A percentile compares a stretch with the other conserved stretches of the same genome.
These are phyloP conservation scores for Elaeis oleifera DNA, from an alignment of 202 grass and related monocot genomes.

Conservation along the genomic window DNA sequence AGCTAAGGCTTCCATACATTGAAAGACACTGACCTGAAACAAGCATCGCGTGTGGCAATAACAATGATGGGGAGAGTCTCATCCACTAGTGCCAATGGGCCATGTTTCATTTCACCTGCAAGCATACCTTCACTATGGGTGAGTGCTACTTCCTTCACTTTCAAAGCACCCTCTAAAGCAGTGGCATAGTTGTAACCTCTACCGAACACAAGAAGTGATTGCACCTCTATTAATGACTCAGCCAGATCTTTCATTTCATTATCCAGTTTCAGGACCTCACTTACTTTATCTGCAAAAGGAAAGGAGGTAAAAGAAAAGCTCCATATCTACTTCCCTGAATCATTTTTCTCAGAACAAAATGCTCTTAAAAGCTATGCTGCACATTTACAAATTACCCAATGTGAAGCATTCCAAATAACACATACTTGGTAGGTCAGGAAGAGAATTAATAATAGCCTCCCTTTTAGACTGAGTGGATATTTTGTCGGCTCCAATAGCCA, in stretches of 20 bases:
- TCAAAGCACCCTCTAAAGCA: conserved; percentile 80
- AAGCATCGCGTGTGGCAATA: conserved; percentile 59
- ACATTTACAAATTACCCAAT: no score
- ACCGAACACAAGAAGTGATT: conserved; percentile 83
- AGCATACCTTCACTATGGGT: conserved; percentile 94
- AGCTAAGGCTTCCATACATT: not conserved
- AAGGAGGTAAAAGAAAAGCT: no score
- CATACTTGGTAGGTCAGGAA: conserved; percentile 61
- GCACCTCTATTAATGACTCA: conserved; percentile 47
- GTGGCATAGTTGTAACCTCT: conserved; percentile 91
- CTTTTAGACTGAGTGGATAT: conserved; percentile 77
- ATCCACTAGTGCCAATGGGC: conserved; percentile 78
- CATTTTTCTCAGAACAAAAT: no score
- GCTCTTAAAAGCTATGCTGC: no score
- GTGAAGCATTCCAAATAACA: not conserved
- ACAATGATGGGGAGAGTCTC: conserved; percentile 87
- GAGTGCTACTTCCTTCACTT: conserved; percentile 85
- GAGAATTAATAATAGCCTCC: conserved; percentile 47
- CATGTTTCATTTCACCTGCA: conserved; percentile 95
- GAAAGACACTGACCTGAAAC: conserved; percentile 47
- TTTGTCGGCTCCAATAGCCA: conserved; percentile 84
- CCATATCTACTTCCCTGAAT: no score
- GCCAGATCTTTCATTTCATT: conserved; percentile 84
- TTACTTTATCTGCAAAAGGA: conserved; percentile 27
- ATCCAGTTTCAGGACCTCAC: conserved; percentile 82